Base-by-base conservation (phyloP, 306 rosid genomes). In the Astragalus glycyphyllos region DNA sequence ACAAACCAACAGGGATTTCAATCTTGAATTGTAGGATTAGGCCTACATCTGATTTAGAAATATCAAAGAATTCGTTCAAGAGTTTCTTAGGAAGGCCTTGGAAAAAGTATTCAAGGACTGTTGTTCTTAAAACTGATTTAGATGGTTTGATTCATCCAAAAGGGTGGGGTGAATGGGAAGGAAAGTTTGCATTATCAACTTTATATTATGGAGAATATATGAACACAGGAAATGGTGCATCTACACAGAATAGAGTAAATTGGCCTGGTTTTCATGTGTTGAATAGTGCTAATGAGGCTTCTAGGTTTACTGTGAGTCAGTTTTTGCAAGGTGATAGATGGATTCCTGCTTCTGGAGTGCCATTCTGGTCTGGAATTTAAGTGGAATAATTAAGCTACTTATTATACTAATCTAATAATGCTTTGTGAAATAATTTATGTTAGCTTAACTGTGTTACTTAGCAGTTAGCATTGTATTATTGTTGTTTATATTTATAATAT, bases 231-330 rank as follows among this genome's bases (percentile, higher is more conserved):
- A 16, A 0, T 8, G 91, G 91, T 44, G 92, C 92, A 0, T 76
- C 84, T 2, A 79, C 87, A 4, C 14, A 40, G 1, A 8, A 61
- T 17, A 85, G 96, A 59, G 96, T 92, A 3, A 79, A 53, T 2
- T 88, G 98, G 91, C 87, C 83, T 13, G 88, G 96, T 4, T 90
- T 92, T 58, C 98, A 86, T 79, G 88, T 77, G 15, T 31, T 90
- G 31, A 56, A 1, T 1, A 70, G 73, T 53, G 55, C 76, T 3
- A 15, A 0, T 12, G 79, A 92, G 49, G 96, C 81, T 0, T 9
- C 66, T 6, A 74, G 79, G 2, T 92, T 85, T 38, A 14, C 84
- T 0, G 86, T 80, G 13, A 31, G 23, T 8, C 53, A 47, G 23
- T 88, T 92, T 58, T 75, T 89, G 54, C 79, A 70, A 12, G 98